Evolutionary conservation across 2,329 filamentous ascomycete genomes (phyloP).

Genomic region (Ascosphaera acerosa): DNA sequence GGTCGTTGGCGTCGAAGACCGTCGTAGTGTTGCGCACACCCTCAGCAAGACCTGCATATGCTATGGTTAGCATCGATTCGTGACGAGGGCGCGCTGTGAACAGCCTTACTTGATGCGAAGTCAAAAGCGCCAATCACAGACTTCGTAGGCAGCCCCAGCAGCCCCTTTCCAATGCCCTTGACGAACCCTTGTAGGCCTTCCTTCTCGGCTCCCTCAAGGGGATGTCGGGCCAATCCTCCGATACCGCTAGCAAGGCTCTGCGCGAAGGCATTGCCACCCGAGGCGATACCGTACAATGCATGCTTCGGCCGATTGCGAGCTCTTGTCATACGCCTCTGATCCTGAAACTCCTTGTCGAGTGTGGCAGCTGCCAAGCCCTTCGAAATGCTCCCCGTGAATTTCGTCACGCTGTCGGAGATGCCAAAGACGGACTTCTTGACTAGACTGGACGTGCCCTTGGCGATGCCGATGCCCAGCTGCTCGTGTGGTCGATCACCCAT

Average conservation of each 20-base stretch:
- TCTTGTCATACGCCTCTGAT: constrained; percentile 76
- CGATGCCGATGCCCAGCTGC: constrained; percentile 63
- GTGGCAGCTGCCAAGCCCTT: constrained; percentile 91
- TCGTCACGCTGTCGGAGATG: constrained; percentile 89
- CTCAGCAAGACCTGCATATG: constrained; percentile 46
- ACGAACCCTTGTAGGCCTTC: constrained; percentile 87
- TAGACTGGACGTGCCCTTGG: constrained; percentile 88
- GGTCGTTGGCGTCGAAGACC: constrained; percentile 81
- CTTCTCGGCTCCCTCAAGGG: constrained; percentile 83
- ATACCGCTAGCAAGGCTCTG: constrained; percentile 83
- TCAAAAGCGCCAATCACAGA: constrained; percentile 92
- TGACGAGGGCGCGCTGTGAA: too few species aligned
- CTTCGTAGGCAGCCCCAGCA: constrained; percentile 86
- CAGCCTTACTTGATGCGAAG: constrained; percentile 52
- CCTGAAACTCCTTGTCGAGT: constrained; percentile 95
- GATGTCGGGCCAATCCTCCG: constrained; percentile 76
- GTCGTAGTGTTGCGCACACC: constrained; percentile 97
- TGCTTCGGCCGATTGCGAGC: constrained; percentile 91
- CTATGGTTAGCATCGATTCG: neutral
- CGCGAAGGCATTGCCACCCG: constrained; percentile 83
- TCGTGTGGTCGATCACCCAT: constrained; percentile 91
- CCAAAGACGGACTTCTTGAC: constrained; percentile 98
- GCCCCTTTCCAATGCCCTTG: constrained; percentile 89
- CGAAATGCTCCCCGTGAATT: constrained; percentile 89
- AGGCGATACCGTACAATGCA: constrained; percentile 83